phyloP scores from a whole-genome alignment of 441 rosid species.

The Populus tomentosa region DNA sequence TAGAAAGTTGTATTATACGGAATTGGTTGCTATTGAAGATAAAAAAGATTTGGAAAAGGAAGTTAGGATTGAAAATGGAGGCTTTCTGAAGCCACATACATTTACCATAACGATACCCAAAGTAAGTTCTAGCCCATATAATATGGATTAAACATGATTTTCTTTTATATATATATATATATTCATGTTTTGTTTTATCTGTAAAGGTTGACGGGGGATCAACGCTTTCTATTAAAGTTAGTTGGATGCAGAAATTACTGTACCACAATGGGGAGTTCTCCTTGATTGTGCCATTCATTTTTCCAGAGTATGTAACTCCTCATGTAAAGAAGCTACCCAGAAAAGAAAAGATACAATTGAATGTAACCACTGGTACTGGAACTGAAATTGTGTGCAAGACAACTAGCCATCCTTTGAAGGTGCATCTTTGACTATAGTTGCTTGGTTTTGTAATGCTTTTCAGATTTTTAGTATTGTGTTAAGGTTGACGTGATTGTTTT shows the following conservation, averaged over 20 bases:
- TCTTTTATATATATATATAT: not conserved
- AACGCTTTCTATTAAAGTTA: conserved; percentile 56
- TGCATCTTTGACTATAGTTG: conserved; percentile 17
- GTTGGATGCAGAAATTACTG: conserved; percentile 76
- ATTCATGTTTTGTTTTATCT: not conserved
- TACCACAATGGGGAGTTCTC: conserved; percentile 52
- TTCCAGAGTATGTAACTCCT: conserved; percentile 87
- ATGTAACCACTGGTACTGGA: conserved; percentile 61
- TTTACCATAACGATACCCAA: conserved; percentile 74
- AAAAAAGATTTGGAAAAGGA: conserved; percentile 38
- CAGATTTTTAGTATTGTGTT: conserved; percentile 3
- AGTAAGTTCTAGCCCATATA: conserved; percentile 31
- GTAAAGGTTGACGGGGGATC: conserved; percentile 88
- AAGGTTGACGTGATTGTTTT: conserved; percentile 8
- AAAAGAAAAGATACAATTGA: conserved; percentile 72
- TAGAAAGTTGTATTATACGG: conserved; percentile 56
- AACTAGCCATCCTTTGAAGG: conserved; percentile 90
- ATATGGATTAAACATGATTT: not conserved
- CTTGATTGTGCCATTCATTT: conserved; percentile 65
- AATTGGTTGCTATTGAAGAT: conserved; percentile 42
- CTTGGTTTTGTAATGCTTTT: conserved; percentile 5
- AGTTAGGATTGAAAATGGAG: conserved; percentile 47
- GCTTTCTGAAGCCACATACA: conserved; percentile 65
- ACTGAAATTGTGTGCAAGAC: conserved; percentile 65
- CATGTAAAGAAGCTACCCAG: conserved; percentile 70